Percentiles rank a stretch among this genome's conserved stretches.
Conservation (phyloP, 495 filamentous ascomycete species). For the Letharia columbiana region DNA sequence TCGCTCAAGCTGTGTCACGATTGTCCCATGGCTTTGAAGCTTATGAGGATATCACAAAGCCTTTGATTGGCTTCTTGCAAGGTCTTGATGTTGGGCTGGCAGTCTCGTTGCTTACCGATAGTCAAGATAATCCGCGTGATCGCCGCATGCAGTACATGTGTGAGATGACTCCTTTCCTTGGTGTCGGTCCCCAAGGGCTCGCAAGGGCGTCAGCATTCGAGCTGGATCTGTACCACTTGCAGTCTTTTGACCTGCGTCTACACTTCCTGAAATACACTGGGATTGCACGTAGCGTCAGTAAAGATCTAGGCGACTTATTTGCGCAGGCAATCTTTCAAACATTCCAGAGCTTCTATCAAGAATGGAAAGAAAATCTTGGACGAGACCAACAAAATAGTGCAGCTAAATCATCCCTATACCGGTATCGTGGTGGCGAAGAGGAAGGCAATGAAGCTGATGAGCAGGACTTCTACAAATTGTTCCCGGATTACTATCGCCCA, state of each 20-base stretch:
- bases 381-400: conserved; percentile 65
- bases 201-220: conserved; percentile 27
- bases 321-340: conserved; percentile 30
- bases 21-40: conserved; percentile 57
- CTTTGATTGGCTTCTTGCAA: conserved; percentile 71
- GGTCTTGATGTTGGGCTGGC: conserved; percentile 70
- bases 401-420: conserved; percentile 65
- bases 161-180: conserved; percentile 55
- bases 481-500: conserved; percentile 62
- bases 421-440: conserved; percentile 64
- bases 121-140: conserved; percentile 20
- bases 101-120: conserved; percentile 39
- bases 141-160: conserved; percentile 34
- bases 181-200: conserved; percentile 31
- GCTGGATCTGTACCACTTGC: conserved; percentile 25
- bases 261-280: conserved; percentile 29
- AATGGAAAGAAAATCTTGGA: conserved; percentile 68
- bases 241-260: conserved; percentile 25
- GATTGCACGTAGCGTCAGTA: conserved; percentile 9
- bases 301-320: not conserved
- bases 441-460: conserved; percentile 70
- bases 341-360: conserved; percentile 61
- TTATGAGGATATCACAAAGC: conserved; percentile 77
- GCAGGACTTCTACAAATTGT: conserved; percentile 66
- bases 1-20: conserved; percentile 56